A percentile compares a stretch with the other conserved stretches of the same genome.
These are phyloP conservation scores for Chrysosphaeria jannelii DNA, from an alignment of 2,329 filamentous ascomycete genomes.

Conservation along the genomic window DNA sequence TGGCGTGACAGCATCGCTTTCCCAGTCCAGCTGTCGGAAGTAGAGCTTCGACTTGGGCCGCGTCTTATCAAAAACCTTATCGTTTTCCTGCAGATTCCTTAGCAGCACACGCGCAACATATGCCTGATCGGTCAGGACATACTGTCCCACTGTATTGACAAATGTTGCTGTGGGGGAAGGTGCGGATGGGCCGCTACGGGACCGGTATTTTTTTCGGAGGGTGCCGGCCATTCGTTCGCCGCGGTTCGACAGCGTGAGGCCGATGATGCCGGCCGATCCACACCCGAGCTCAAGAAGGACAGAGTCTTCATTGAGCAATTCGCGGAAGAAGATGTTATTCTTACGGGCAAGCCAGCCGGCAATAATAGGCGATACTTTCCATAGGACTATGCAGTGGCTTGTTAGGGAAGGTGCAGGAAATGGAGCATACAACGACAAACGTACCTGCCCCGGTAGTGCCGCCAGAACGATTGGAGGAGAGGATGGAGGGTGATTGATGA, in stretches of 20 bases:
- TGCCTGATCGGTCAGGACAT: conserved; percentile 62
- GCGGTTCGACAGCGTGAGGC: conserved; percentile 28
- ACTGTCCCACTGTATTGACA: conserved; percentile 21
- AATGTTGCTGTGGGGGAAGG: neutral
- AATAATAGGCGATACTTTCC: conserved; percentile 67
- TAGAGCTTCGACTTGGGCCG: conserved; percentile 14
- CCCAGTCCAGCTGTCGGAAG: conserved; percentile 55
- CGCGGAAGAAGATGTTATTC: conserved; percentile 28
- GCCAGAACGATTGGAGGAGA: conserved; percentile 42
- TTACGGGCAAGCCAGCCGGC: conserved; percentile 45
- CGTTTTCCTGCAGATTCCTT: conserved; percentile 42
- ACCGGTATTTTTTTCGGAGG: too few species aligned
- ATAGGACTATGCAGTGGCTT: conserved; percentile 38
- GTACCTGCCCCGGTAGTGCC: conserved; percentile 22
- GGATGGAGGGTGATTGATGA: conserved; percentile 53
- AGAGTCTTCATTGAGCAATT: conserved; percentile 18
- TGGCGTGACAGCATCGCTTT: conserved; percentile 24
- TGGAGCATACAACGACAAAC: neutral
- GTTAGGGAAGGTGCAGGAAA: neutral
- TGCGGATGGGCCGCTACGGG: neutral
- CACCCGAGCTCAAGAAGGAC: conserved; percentile 59
- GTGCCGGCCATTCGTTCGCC: too few species aligned
- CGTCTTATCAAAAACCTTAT: conserved; percentile 1
- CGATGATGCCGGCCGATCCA: conserved; percentile 58
- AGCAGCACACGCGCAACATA: conserved; percentile 57